These are phyloP conservation scores for Hypoxylon sp. DNA, from an alignment of 2,329 filamentous ascomycete species.

Conservation along the genomic window DNA sequence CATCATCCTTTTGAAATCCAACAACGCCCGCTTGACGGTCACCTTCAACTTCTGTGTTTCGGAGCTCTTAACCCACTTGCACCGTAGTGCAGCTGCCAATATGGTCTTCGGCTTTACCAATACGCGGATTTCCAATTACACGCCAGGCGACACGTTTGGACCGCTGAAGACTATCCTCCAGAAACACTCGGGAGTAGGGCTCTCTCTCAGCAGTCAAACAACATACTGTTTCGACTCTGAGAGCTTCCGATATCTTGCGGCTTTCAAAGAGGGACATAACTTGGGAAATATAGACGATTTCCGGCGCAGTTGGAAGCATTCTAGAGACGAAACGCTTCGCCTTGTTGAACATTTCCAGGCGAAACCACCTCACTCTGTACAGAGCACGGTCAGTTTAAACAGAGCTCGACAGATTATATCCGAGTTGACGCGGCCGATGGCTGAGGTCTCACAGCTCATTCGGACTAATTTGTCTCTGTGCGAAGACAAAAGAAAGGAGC, in stretches of 20 bases:
- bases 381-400: conserved; percentile 53
- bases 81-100: conserved; percentile 57
- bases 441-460: conserved; percentile 44
- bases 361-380: background rate
- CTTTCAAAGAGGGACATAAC: background rate
- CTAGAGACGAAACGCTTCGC: background rate
- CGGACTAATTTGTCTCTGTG: background rate
- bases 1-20: conserved; percentile 2
- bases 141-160: conserved; percentile 58
- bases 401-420: conserved; percentile 56
- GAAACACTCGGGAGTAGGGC: conserved; percentile 1
- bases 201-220: background rate
- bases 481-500: conserved; percentile 45
- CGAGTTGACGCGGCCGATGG: conserved; percentile 58
- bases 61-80: conserved; percentile 59
- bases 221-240: conserved; percentile 2
- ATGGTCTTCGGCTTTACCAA: conserved; percentile 63
- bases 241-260: background rate
- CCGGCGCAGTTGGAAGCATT: background rate
- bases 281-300: background rate
- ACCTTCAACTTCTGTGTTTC: conserved; percentile 47
- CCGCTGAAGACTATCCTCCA: conserved; percentile 48
- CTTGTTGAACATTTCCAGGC: background rate
- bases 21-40: background rate
- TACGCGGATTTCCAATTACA: conserved; percentile 59